Evolutionary conservation across 768 basidiomycete species (phyloP), one percentile per base, ranked within the genome.

Genomic region (Suillus variegatus): DNA sequence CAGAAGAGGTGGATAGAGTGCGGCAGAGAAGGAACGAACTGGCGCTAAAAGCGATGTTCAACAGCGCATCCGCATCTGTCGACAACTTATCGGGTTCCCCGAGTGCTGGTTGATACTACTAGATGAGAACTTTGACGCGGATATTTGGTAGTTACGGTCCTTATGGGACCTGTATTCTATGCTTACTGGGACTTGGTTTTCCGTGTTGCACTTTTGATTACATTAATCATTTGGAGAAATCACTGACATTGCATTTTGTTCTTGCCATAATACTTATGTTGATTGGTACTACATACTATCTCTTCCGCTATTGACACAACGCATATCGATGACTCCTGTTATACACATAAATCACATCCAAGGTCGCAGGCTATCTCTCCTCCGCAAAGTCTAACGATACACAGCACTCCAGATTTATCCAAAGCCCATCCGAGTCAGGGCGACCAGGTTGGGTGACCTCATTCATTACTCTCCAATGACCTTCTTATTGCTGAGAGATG

Each of bases 31-130:
- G 88, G 76, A 94, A 92, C 73, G 95, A 95, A 62, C 76, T 87
- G 79, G 89, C 93, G 25, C 79, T 99, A 69, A 95, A 91, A 80
- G 92, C 92, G 38, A 97, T 98, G 93, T 95, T 95, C 74, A 84
- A 74, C 41, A 41, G 2, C 7, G 66, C 66, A 38, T 69, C 73
- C 2, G 52, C 43, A 25, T 58, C 57, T 6, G 57, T 25, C 18
- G 57, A 58, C 57, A 41, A 28, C 25, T 58, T 36, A 55, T 55
- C 57, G 16, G 25, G 38, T 28, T n/a, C 54, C 12, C 20, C 35
- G 2, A n/a, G 54, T 28, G 16, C 22, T 40, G 10, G 20, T 22
- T 58, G 57, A 58, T 25, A 41, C 22, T 25, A 6, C 1, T 28
- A 22, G 18, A 58, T 8, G 12, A 36, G 32, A n/a, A 35, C 54